These are phyloP conservation scores for Monosporascus sp. DNA, from an alignment of 2,329 filamentous ascomycete species.

Conservation along the genomic window DNA sequence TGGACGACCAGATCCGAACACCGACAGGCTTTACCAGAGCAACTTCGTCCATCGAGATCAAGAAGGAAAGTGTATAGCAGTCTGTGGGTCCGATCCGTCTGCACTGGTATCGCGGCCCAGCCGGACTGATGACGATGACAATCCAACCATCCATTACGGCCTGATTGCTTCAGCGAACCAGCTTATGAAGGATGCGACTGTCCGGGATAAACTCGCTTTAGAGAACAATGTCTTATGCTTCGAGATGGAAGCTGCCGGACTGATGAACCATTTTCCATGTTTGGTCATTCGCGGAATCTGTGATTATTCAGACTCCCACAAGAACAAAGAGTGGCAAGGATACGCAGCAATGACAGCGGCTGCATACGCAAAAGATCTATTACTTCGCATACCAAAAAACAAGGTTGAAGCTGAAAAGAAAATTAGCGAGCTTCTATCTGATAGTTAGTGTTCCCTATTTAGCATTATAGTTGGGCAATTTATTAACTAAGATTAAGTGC, in stretches of 20 bases:
- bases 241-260: not conserved
- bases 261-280: slow-evolving; percentile 20
- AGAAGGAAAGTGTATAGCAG: not conserved
- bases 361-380: slow-evolving; percentile 13
- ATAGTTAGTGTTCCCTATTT: too few species aligned
- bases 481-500: too few species aligned
- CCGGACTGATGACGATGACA: slow-evolving; percentile 8
- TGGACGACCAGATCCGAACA: too few species aligned
- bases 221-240: slow-evolving; percentile 5
- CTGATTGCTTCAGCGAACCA: slow-evolving; percentile 19
- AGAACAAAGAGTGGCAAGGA: too few species aligned
- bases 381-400: too few species aligned
- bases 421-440: too few species aligned
- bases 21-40: too few species aligned
- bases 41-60: too few species aligned
- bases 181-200: slow-evolving; percentile 16
- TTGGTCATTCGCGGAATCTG: slow-evolving; percentile 22
- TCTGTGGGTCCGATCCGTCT: slow-evolving; percentile 6
- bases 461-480: too few species aligned
- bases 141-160: slow-evolving; percentile 19
- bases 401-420: too few species aligned
- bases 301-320: slow-evolving; percentile 21
- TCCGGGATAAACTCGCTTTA: slow-evolving; percentile 10
- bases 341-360: slow-evolving; percentile 11
- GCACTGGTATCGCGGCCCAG: slow-evolving; percentile 14